Percentiles rank a stretch among this genome's conserved stretches.
Evolutionary conservation across 768 basidiomycete genomes (phyloP).

Genomic region (Leccinellum luteum): DNA sequence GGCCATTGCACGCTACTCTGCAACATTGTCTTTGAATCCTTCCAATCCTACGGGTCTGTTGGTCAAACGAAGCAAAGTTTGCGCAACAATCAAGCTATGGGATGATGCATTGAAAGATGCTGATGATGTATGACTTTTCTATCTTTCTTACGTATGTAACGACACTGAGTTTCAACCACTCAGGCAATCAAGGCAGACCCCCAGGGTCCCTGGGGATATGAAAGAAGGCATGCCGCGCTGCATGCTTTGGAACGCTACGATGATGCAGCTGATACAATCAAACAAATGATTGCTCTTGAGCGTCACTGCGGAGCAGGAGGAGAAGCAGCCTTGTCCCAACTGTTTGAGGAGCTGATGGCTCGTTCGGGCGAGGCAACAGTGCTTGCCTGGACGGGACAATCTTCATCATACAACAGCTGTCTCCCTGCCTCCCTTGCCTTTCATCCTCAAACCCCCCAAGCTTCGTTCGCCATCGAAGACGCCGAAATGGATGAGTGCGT

Average conservation of each 20-base stretch:
- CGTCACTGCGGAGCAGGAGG: neutral
- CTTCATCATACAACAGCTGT: constrained; percentile 14
- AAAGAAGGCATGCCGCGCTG: neutral
- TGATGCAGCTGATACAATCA: neutral
- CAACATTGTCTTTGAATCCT: neutral
- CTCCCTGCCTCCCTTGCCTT: constrained; percentile 1
- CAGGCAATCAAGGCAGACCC: constrained; percentile 5
- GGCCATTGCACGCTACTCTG: neutral
- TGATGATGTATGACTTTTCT: too few species aligned
- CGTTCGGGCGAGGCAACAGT: neutral
- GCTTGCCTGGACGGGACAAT: constrained; percentile 4
- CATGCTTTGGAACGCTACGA: neutral
- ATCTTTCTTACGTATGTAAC: too few species aligned
- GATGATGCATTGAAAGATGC: constrained; percentile 7
- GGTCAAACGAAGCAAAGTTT: constrained; percentile 5
- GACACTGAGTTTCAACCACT: accelerated
- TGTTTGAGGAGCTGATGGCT: neutral
- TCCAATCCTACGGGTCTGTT: neutral
- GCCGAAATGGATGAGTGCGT: neutral
- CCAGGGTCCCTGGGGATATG: neutral
- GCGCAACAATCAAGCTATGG: neutral
- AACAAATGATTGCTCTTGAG: too few species aligned
- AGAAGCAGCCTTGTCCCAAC: neutral
- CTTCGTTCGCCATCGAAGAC: neutral
- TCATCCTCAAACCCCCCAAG: neutral